Evolutionary conservation across 2,329 filamentous ascomycete genomes (phyloP).

Genomic region (Hypomyces rosellus): DNA sequence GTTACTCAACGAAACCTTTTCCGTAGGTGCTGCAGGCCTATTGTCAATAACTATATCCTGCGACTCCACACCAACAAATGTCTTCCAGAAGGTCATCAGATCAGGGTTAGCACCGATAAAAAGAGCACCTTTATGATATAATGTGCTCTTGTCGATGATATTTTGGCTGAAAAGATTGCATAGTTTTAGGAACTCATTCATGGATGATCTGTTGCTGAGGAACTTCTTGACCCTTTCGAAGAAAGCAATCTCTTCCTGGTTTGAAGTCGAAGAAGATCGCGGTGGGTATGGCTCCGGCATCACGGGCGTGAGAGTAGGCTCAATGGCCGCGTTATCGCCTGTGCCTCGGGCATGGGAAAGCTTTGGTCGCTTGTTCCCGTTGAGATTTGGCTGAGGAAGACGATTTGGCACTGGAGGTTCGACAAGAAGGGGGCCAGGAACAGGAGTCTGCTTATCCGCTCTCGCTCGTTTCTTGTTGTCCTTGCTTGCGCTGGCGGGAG

Average conservation of each 20-base stretch:
- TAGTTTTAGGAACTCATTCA: constrained; percentile 94
- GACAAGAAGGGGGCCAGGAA: constrained; percentile 37
- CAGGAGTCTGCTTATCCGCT: constrained; percentile 47
- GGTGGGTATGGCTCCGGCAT: constrained; percentile 83
- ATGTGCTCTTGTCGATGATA: constrained; percentile 76
- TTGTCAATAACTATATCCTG: constrained; percentile 76
- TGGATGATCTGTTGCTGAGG: constrained; percentile 83
- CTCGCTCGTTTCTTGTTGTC: constrained; percentile 84
- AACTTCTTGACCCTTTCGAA: constrained; percentile 97
- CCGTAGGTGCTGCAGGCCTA: constrained; percentile 65
- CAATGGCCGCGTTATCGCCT: constrained; percentile 58
- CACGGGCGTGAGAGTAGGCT: constrained; percentile 81
- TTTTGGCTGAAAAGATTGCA: constrained; percentile 94
- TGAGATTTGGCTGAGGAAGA: constrained; percentile 25
- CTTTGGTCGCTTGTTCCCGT: constrained; percentile 61
- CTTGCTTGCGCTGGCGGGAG: constrained; percentile 71
- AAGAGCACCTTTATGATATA: constrained; percentile 73
- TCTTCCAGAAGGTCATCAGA: constrained; percentile 81
- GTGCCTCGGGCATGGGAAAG: constrained; percentile 61
- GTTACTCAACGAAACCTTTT: constrained; percentile 87
- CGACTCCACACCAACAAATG: constrained; percentile 71
- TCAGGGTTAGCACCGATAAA: constrained; percentile 89
- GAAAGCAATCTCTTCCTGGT: constrained; percentile 80
- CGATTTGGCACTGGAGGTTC: constrained; percentile 36
- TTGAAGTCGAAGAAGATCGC: constrained; percentile 64